phyloP scores from a whole-genome alignment of 208 protist species.

The Trypanosoma grayi region DNA sequence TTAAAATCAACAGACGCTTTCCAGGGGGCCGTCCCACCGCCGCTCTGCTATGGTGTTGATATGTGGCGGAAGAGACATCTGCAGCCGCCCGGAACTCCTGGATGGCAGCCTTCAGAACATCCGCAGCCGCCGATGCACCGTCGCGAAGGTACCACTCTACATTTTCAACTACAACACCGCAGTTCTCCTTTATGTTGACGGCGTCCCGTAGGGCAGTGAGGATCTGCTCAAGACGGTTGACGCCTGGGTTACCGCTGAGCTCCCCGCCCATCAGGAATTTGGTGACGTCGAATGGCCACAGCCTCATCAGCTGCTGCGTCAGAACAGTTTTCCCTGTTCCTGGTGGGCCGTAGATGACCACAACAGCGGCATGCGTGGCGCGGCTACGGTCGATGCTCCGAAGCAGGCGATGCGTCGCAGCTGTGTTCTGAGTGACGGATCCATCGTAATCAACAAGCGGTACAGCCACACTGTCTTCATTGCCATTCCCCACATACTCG shows the following conservation, averaged over 20 bases:
- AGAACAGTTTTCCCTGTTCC: slow-evolving; percentile 69
- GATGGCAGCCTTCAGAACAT: slow-evolving; percentile 11
- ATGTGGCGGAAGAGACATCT: not conserved
- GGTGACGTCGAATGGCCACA: not conserved
- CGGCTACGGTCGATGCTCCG: slow-evolving; percentile 37
- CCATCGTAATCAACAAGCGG: slow-evolving; percentile 50
- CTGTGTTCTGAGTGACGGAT: slow-evolving; percentile 31
- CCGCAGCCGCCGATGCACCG: not conserved
- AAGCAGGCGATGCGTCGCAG: slow-evolving; percentile 24
- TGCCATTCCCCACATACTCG: not conserved
- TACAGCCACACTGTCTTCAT: not conserved
- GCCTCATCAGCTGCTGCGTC: slow-evolving; percentile 36
- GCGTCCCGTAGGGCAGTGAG: not conserved
- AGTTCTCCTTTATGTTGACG: slow-evolving; percentile 5
- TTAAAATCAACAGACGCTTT: slow-evolving; percentile 25
- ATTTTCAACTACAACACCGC: slow-evolving; percentile 24
- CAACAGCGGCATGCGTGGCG: slow-evolving; percentile 29
- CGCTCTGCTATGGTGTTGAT: no score
- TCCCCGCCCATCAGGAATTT: slow-evolving; percentile 2
- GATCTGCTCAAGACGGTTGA: slow-evolving; percentile 2
- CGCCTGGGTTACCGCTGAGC: not conserved
- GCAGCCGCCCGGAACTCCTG: slow-evolving; percentile 10
- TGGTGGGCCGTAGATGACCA: slow-evolving; percentile 48
- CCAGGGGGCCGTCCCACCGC: not conserved
- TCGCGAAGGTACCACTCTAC: slow-evolving; percentile 11